Base-by-base conservation (phyloP, 495 filamentous ascomycete species). In the Amphirosellinia nigrospora region DNA sequence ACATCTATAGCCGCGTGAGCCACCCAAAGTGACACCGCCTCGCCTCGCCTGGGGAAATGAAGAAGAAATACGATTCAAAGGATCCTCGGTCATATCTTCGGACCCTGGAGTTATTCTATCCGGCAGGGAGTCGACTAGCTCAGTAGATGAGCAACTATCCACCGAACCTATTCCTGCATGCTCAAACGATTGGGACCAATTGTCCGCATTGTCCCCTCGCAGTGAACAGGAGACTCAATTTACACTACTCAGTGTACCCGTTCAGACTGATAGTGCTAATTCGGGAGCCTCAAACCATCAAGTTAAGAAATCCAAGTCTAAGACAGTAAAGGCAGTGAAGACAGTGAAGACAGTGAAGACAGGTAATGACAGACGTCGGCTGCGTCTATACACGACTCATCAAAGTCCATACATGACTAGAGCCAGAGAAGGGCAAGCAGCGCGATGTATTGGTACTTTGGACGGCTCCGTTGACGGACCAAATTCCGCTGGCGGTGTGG, bases 81-180 rank as follows among this genome's bases (percentile, higher is more conserved):
- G 43, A 16, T 59, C 52, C 52, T 67, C 64, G 11, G 15, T 59
- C 8, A 9, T 53, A 5, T 21, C 28, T 36, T 43, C 53, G 1
- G 53, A 56, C 21, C 15, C 46, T 5, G 36, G 23, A 0, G 23
- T 21, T 56, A 30, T 45, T 34, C 45, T 2, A n/a, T 55, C 34
- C 21, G 45, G 50, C 11, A 58, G 64, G 15, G 34, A 5, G 16
- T 7, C 53, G n/a, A 15, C 23, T 28, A 34, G 36, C 26, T 23
- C 39, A 21, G 32, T 13, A 0, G 66, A 68, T 61, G 66, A 61
- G 34, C 55, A 68, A 28, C 19, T 50, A 21, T 68, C 55, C 5
- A 60, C 56, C 30, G 45, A 61, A 26, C 66, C 66, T 52, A 10
- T 61, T 7, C 66, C 66, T 52, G 1, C 32, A 68, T 55, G 61